Evolutionary conservation across 805 yeast species (phyloP).

Genomic region (Diddensiella caesifluorescens): DNA sequence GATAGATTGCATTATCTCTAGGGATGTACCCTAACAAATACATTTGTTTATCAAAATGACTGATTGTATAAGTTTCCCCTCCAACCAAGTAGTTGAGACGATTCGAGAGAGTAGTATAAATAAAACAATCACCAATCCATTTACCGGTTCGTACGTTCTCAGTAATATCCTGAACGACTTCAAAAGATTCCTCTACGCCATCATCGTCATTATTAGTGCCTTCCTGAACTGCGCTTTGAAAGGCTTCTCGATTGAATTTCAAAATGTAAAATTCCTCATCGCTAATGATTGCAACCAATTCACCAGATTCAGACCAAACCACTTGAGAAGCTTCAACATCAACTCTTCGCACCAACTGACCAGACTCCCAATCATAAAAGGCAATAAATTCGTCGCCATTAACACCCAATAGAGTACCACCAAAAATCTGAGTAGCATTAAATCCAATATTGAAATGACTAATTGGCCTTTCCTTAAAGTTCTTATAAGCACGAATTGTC

Average conservation of each 20-base stretch:
- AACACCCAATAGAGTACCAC: constrained; percentile 85
- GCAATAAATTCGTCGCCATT: constrained; percentile 79
- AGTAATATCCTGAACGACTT: constrained; percentile 71
- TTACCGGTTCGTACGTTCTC: constrained; percentile 83
- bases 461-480: constrained; percentile 72
- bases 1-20: constrained; percentile 82
- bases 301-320: constrained; percentile 92
- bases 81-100: constrained; percentile 94
- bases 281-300: constrained; percentile 69
- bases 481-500: constrained; percentile 66
- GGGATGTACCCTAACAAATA: constrained; percentile 86
- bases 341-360: constrained; percentile 76
- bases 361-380: constrained; percentile 92
- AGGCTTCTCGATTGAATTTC: constrained; percentile 62
- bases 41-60: constrained; percentile 85
- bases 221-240: constrained; percentile 53
- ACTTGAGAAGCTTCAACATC: constrained; percentile 74
- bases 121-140: constrained; percentile 97
- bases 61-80: constrained; percentile 83
- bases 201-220: constrained; percentile 68
- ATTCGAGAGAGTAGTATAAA: constrained; percentile 81
- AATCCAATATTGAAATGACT: constrained; percentile 61
- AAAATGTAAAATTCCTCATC: constrained; percentile 73
- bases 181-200: constrained; percentile 84
- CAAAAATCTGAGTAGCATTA: constrained; percentile 55